Evolutionary conservation across 2,329 filamentous ascomycete species (phyloP).

Genomic region (Penicillium freii): DNA sequence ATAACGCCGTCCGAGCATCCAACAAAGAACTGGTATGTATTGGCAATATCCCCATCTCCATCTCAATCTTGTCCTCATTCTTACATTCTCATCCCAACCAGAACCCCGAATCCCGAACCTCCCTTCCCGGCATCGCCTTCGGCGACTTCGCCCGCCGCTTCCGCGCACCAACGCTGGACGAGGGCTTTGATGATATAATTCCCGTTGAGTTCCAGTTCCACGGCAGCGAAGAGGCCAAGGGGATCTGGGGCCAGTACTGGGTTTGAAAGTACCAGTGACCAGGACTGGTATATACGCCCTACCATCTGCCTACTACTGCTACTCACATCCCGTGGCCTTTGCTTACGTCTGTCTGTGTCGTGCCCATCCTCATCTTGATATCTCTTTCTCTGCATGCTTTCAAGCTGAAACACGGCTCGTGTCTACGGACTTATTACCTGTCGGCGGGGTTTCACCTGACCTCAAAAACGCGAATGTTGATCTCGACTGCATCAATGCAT

Average conservation of each 20-base stretch:
- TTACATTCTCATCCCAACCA: slow-evolving; percentile 6
- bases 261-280: slow-evolving; percentile 44
- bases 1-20: slow-evolving; percentile 76
- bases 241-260: slow-evolving; percentile 77
- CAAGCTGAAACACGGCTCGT: not conserved
- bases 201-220: slow-evolving; percentile 73
- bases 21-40: slow-evolving; percentile 43
- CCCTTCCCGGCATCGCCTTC: slow-evolving; percentile 78
- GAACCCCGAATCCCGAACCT: slow-evolving; percentile 76
- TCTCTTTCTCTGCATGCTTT: not conserved
- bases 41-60: not conserved
- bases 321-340: not conserved
- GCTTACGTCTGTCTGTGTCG: not conserved
- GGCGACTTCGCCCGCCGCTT: slow-evolving; percentile 70
- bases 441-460: not conserved
- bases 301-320: too few relatives aligned
- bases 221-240: slow-evolving; percentile 66
- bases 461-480: not conserved
- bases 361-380: not conserved
- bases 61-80: not conserved
- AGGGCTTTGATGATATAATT: slow-evolving; percentile 81
- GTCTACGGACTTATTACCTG: not conserved
- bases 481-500: slow-evolving; percentile 1
- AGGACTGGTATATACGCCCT: not conserved
- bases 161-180: slow-evolving; percentile 65